Evolutionary conservation across 2,329 filamentous ascomycete species (phyloP), one percentile per base, ranked within the genome.

Genomic region (Cercospora sesami): DNA sequence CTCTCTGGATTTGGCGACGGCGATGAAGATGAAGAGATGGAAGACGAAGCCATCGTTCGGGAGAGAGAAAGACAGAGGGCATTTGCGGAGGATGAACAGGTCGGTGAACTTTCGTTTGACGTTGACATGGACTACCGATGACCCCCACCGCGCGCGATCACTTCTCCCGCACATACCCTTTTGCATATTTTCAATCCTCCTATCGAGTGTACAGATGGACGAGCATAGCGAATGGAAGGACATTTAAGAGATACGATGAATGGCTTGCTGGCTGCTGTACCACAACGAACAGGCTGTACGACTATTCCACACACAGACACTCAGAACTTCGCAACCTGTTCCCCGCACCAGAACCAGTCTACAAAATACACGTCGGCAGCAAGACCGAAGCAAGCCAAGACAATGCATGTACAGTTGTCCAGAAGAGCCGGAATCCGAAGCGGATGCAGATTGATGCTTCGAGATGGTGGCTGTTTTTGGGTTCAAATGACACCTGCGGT

Each of bases 1-100:
- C 83, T 97, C 68, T 87, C 95, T 30, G 94, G 94, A 63, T 98
- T 98, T 80, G 94, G 93, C 77, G 96, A 93, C 81, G 97, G 93
- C 74, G 94, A 97, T 80, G 95, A 98, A 73, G 95, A 98, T 71
- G 94, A 97, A 74, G 94, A 97, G 71, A 91, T 93, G 81, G 91
- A 92, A 67, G 91, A 91, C 72, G 73, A 73, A 60, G 68, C 68
- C n/a, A 67, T 65, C 8, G 28, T 66, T 21, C 69, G 71, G 33
- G 69, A 67, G 51, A 67, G 71, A 61, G 71, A 71, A 64, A 30
- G 65, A 58, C 39, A 57, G 31, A 59, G 63, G 62, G 83, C 85
- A 74, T 74, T 78, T 60, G 69, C 69, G 55, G 84, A 86, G 76
- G 82, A 84, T 77, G 87, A 90, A 81, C 87, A 88, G 86, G 87